These are phyloP conservation scores for Citrus mangshanensis DNA, from an alignment of 345 rosid species.

Conservation along the genomic window DNA sequence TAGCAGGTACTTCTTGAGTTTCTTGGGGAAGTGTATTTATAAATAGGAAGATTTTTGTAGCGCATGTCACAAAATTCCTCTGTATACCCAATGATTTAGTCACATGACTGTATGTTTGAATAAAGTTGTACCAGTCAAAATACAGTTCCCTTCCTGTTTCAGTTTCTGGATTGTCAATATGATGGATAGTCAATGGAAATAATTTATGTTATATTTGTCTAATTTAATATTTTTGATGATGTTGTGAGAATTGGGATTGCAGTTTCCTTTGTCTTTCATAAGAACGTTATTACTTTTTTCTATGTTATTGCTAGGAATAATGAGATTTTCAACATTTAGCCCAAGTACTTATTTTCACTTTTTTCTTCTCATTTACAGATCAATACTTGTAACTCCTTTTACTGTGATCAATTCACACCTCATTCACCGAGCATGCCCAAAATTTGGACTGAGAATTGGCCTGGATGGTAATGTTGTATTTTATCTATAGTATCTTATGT, in stretches of 20 bases:
- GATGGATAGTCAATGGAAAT: background rate
- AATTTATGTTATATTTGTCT: background rate
- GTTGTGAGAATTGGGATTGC: background rate
- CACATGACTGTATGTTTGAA: background rate
- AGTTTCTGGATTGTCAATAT: background rate
- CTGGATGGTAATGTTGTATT: slow-evolving; percentile 75
- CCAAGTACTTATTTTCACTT: background rate
- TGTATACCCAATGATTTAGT: too few relatives aligned
- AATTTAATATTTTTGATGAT: background rate
- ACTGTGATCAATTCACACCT: slow-evolving; percentile 82
- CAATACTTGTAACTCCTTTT: slow-evolving; percentile 81
- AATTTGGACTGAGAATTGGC: slow-evolving; percentile 99
- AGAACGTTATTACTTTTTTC: background rate
- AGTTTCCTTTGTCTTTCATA: background rate
- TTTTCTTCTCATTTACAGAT: slow-evolving; percentile 44
- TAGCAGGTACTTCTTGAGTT: background rate
- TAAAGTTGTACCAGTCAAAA: background rate
- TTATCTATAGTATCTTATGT: background rate
- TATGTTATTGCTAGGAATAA: background rate
- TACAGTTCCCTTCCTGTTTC: background rate
- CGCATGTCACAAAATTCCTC: background rate
- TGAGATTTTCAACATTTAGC: background rate
- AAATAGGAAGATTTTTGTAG: background rate
- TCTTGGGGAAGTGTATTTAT: background rate
- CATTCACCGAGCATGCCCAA: slow-evolving; percentile 78